Evolutionary conservation across 441 rosid species (phyloP), one percentile per base, ranked within the genome.

Genomic region (Sinapis alba): DNA sequence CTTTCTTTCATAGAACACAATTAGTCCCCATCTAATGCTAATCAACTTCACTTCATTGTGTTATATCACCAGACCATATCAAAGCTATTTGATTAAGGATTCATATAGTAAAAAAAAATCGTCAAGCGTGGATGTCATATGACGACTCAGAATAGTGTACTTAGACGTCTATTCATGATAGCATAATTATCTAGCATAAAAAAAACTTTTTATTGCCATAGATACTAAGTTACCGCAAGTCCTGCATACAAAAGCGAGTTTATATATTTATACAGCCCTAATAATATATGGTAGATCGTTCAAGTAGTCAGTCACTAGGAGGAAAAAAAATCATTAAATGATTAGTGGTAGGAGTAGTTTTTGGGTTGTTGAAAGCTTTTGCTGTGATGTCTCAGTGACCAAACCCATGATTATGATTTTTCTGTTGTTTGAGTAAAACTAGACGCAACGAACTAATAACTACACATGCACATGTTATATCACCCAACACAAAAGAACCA

Each of bases 401-500:
- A 77, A 77, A 63, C 76, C 34, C 72, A 77, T 71, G 57, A 71
- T 71, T 65, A 77, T 77, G 62, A 34, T 6, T 30, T 53, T 45
- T 76, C 66, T 56, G 79, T 76, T 76, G 75, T 20, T 68, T 50
- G 76, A 65, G 65, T 63, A 21, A 77, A 71, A 77, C 45, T 59
- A 71, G 76, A 77, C 75, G 80, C 66, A 70, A 77, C 76, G 62
- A 77, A 71, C 67, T 32, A n/a, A n/a, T n/a, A 57, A 45, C 62
- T 71, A 76, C 28, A 59, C 80, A 77, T 69, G 80, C 80, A 76
- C 79, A 77, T 76, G 79, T 62, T 69, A 47, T 51, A 68, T 75
- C 79, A 75, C 50, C 34, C 64, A 68, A 68, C 73, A 51, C 68
- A 68, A 68, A n/a, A 41, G 30, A 63, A 56, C 75, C 34, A 77